Base-by-base conservation (phyloP, 2,329 filamentous ascomycete genomes). In the Curvularia spicifera region DNA sequence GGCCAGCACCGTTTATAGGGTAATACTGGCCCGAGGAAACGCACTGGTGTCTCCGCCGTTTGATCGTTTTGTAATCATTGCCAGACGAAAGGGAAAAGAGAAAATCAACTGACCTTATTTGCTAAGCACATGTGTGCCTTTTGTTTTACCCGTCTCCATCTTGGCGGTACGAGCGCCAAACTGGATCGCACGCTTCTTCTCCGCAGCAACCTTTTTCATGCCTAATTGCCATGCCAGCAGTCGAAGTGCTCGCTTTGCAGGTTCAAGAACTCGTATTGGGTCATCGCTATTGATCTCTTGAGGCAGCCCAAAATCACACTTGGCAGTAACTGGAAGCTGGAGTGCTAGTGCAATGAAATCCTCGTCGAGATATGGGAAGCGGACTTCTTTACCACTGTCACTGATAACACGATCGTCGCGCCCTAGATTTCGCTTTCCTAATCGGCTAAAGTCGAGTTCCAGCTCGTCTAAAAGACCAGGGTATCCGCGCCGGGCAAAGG, bases 351-450 rank as follows among this genome's bases (percentile, higher is more conserved):
- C 82, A n/a, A 97, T 88, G 44, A 99, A 84, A 2, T 85, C 82
- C 76, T 99, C 95, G 61, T 98, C 95, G 0, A 99, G 84, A 70
- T 87, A 99, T 0, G 96, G 95, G 72, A 96, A 97, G 35, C 95
- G 86, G 31, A 90, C 90, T 77, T 99, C 95, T 60, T 89, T 89
- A 13, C 91, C 87, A 90, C 93, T 98, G 71, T 96, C 86, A 2
- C 91, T 89, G 76, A 97, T 91, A 18, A 93, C 90, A 24, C 95
- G 86, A 77, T 99, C 96, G 71, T 99, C 95, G 9, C 95, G 88
- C 4, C 95, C 96, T 7, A 99, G 84, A 65, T 99, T 99, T n/a
- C 95, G 87, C 77, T 95, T 92, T 1, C 94, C 93, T 1, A 99
- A 85, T 24, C 96, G 87, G 47, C 86, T 82, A 37, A 98, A 89